Evolutionary conservation across 2,329 filamentous ascomycete species (phyloP).

Genomic region (Neonectria coccinea): DNA sequence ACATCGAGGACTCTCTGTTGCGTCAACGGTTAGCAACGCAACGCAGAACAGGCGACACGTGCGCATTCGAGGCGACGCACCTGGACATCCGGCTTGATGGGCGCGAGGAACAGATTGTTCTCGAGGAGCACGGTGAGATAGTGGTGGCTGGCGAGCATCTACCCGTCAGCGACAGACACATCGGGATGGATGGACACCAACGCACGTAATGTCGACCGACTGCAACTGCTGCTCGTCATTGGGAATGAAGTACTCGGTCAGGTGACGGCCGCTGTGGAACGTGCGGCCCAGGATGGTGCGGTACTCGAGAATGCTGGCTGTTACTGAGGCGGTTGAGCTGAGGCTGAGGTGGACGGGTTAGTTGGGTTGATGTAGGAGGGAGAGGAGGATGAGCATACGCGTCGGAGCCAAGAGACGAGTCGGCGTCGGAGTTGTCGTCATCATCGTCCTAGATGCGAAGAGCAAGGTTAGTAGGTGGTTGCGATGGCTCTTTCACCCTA

Average conservation of each 20-base stretch:
- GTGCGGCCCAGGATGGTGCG: conserved; percentile 30
- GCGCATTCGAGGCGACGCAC: neutral
- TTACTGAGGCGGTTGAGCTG: conserved; percentile 26
- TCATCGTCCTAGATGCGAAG: conserved; percentile 18
- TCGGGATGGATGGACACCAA: neutral
- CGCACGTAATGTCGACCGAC: conserved; percentile 29
- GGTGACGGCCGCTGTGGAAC: conserved; percentile 29
- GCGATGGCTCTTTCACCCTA: conserved; percentile 6
- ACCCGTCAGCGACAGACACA: neutral
- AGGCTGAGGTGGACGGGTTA: conserved; percentile 3
- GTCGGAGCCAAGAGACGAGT: conserved; percentile 40
- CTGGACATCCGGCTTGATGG: conserved; percentile 31
- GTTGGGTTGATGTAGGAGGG: neutral
- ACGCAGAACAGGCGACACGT: neutral
- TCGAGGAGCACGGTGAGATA: conserved; percentile 39
- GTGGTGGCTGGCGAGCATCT: conserved; percentile 18
- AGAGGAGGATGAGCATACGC: conserved; percentile 29
- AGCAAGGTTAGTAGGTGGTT: neutral
- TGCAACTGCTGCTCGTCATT: conserved; percentile 28
- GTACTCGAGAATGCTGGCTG: conserved; percentile 31
- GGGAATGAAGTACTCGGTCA: conserved; percentile 31
- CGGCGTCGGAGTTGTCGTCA: conserved; percentile 33
- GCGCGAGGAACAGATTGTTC: conserved; percentile 38
- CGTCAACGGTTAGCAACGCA: neutral
- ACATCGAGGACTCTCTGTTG: conserved; percentile 41